These are phyloP conservation scores for Guyanaporus albipodus DNA, from an alignment of 768 basidiomycete genomes.

Conservation along the genomic window DNA sequence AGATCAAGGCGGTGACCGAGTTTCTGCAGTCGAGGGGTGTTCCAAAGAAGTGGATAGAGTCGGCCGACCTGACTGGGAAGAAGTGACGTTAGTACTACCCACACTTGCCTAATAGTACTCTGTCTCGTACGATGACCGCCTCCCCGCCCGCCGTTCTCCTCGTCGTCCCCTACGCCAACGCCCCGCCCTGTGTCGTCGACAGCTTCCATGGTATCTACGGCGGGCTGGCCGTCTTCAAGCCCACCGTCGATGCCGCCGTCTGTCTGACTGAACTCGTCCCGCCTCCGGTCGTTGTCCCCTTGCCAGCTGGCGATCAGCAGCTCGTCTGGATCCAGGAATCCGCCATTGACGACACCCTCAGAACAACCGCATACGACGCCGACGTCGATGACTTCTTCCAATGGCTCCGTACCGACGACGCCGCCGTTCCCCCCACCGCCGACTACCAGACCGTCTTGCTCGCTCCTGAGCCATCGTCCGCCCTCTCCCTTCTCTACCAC, in stretches of 20 bases:
- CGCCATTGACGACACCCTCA: conserved; percentile 45
- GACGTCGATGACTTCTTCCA: conserved; percentile 38
- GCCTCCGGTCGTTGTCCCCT: conserved; percentile 10
- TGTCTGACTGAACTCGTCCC: conserved; percentile 33
- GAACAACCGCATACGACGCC: conserved; percentile 29
- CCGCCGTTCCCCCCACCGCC: conserved; percentile 6
- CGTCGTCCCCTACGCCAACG: conserved; percentile 19
- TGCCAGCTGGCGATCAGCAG: conserved; percentile 32
- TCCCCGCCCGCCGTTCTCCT: conserved; percentile 15
- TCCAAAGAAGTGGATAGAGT: conserved; percentile 78
- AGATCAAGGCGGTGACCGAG: conserved; percentile 60
- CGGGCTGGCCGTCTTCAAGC: conserved; percentile 46
- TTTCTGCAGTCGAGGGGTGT: conserved; percentile 67
- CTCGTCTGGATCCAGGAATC: conserved; percentile 63
- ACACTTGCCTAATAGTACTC: background rate
- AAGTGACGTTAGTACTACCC: conserved; percentile 28
- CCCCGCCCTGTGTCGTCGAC: conserved; percentile 42
- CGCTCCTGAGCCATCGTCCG: conserved; percentile 5
- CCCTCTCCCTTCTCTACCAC: conserved; percentile 40
- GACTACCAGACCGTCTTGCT: conserved; percentile 20
- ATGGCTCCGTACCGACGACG: conserved; percentile 21
- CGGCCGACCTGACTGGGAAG: conserved; percentile 42
- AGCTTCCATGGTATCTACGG: conserved; percentile 57
- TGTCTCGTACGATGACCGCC: conserved; percentile 6
- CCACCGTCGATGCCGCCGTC: conserved; percentile 33